Base-by-base conservation (phyloP, 345 rosid species). In the Pugionium dolabratum region DNA sequence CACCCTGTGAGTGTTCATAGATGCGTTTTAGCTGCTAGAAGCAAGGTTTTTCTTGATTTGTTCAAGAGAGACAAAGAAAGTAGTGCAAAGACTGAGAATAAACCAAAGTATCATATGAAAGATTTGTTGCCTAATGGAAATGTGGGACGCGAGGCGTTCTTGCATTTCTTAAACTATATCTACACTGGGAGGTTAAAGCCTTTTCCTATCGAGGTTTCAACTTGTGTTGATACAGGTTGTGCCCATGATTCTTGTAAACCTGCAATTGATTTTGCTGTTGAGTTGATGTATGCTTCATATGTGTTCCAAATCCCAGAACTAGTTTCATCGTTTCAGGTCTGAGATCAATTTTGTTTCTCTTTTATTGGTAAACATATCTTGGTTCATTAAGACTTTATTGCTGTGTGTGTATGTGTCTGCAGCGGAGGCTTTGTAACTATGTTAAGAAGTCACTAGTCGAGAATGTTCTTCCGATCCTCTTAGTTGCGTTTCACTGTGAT, bases 241-340 rank as follows among this genome's bases (percentile, higher is more conserved):
- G 66, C 75, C 64, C 99, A 94, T 75, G 91, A 90, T 75, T 82
- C 92, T 5, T 94, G 99, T 81, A 67, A 83, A 63, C 97, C 99
- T 5, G 95, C 91, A 27, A 86, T 94, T 56, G 70, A 69, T 74
- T 94, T 90, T 58, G 79, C 82, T 1, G 95, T 86, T 72, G 96
- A 94, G 72, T 71, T 90, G 92, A 77, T 88, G 85, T 94, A 86
- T 81, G 97, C 96, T 11, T 82, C 97, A 0, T 67, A 69, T 55
- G 77, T 84, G 65, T 94, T 94, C 73, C 85, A 81, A 77, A 79
- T 90, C 53, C 84, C 79, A 0, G 99, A 94, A 75, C 68, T 94
- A 45, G 84, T 86, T 61, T 86, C 95, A 4, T 85, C 88, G 8
- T 85, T 84, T 68, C 99, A 90, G 97, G 99, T 90, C 5, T 67